phyloP scores from a whole-genome alignment of 2,329 filamentous ascomycete species.

The Paecilomyces niveus region DNA sequence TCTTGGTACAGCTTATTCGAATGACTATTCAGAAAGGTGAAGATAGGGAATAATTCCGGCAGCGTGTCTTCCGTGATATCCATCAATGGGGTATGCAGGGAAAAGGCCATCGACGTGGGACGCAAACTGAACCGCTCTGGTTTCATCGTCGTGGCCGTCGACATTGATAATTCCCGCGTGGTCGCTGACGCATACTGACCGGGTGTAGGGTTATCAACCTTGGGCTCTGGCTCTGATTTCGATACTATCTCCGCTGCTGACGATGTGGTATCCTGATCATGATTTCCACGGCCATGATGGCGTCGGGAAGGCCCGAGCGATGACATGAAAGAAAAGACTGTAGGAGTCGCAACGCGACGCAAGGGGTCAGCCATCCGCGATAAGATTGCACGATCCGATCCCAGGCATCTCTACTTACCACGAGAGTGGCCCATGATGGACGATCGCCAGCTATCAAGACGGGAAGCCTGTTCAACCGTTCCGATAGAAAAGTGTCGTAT shows the following conservation, averaged over 20 bases:
- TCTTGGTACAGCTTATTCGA: slow-evolving; percentile 96
- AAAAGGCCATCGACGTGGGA: slow-evolving; percentile 78
- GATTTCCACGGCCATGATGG: slow-evolving; percentile 4
- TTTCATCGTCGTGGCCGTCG: background rate
- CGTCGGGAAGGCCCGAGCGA: slow-evolving; percentile 34
- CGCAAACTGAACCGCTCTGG: slow-evolving; percentile 52
- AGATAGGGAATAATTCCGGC: slow-evolving; percentile 89
- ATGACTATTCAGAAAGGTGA: slow-evolving; percentile 89
- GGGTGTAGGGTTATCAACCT: background rate
- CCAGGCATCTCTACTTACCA: slow-evolving; percentile 21
- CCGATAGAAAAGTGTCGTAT: background rate
- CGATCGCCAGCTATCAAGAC: background rate
- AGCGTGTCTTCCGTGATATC: slow-evolving; percentile 78
- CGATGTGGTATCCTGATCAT: background rate
- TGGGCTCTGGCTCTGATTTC: background rate
- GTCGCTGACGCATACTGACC: background rate
- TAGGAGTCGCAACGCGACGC: background rate
- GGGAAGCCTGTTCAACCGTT: background rate
- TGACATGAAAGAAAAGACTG: slow-evolving; percentile 86
- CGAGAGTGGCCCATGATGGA: slow-evolving; percentile 31
- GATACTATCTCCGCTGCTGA: background rate
- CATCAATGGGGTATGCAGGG: slow-evolving; percentile 79
- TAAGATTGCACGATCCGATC: slow-evolving; percentile 2
- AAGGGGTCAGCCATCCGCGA: slow-evolving; percentile 26
- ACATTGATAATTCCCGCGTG: background rate